Base-by-base conservation (phyloP, 202 grass and related monocot genomes). In the Brachypodium distachyon region DNA sequence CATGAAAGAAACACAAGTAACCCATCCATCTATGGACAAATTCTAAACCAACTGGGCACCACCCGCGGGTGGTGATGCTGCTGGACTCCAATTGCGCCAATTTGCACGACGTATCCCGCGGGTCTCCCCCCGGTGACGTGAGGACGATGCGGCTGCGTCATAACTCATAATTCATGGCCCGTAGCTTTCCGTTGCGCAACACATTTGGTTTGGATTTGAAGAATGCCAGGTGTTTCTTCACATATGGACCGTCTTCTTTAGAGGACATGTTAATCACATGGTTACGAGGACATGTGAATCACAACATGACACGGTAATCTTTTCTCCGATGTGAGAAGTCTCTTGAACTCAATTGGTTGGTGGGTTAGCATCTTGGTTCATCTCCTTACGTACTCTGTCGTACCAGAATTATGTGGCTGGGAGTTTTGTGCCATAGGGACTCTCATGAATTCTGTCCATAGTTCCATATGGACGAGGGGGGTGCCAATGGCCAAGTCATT, bases 71-170 rank as follows among this genome's bases (percentile, higher is more conserved):
- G 74, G 77, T n/a, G 16, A 58, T 50, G 31, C 3, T 36, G 64
- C 5, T 77, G 74, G 82, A 84, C 50, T 78, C 55, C 66, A 78
- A 71, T 71, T 53, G 43, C 54, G 19, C 64, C 77, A 68, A 83
- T 50, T 69, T 78, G 47, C 56, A n/a, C 22, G 31, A 6, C 31
- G 43, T 31, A 41, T 73, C 78, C 7, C 41, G 21, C 43, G 36
- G 27, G 49, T 54, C 61, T 83, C 58, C 0, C 21, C 25, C 16
- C 34, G 19, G 23, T 54, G 55, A 84, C 9, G 82, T 43, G 39
- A 76, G 18, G 18, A 29, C 14, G 23, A 62, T 41, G 23, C 12
- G 72, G 14, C 49, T 17, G 16, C 3, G 10, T 31, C 42, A 72
- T 25, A 14, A 44, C 41, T 37, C 36, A 74, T 44, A 68, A 31